Evolutionary conservation across 2,329 filamentous ascomycete species (phyloP).

Genomic region (Clarireedia homoeocarpa): DNA sequence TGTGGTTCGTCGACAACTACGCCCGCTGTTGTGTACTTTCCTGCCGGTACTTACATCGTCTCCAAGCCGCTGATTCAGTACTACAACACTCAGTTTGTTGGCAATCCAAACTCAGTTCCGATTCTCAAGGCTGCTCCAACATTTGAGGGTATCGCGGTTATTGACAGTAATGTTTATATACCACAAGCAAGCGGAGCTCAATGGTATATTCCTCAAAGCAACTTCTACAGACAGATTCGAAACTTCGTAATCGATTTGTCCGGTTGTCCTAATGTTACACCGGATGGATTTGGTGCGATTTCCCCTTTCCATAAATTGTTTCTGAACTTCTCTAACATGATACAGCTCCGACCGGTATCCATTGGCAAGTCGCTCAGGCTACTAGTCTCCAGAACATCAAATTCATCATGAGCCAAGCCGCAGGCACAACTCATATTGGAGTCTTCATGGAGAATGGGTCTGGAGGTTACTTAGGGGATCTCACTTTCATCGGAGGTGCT

Average conservation of each 20-base stretch:
- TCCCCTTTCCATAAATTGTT: no score
- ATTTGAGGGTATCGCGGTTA: conserved; percentile 69
- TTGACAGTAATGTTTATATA: conserved; percentile 64
- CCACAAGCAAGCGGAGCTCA: conserved; percentile 32
- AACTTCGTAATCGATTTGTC: conserved; percentile 54
- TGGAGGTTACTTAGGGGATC: conserved; percentile 10
- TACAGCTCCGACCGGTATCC: conserved; percentile 36
- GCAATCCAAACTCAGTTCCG: conserved; percentile 41
- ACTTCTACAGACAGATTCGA: conserved; percentile 54
- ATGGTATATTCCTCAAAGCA: conserved; percentile 34
- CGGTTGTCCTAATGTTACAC: no score
- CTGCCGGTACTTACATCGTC: conserved; percentile 23
- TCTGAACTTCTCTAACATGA: no score
- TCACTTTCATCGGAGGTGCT: conserved; percentile 9
- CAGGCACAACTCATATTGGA: conserved; percentile 41
- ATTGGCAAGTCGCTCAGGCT: conserved; percentile 46
- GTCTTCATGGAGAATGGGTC: conserved; percentile 34
- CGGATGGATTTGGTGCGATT: no score
- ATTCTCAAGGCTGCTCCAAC: conserved; percentile 61
- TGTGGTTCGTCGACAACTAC: conserved; percentile 38
- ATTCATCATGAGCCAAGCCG: conserved; percentile 38
- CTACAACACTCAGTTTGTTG: conserved; percentile 24
- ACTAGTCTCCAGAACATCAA: conserved; percentile 52
- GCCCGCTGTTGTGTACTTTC: conserved; percentile 29
- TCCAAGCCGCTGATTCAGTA: conserved; percentile 18